Conservation (phyloP, 768 basidiomycete species). For the Leccinum broughii region DNA sequence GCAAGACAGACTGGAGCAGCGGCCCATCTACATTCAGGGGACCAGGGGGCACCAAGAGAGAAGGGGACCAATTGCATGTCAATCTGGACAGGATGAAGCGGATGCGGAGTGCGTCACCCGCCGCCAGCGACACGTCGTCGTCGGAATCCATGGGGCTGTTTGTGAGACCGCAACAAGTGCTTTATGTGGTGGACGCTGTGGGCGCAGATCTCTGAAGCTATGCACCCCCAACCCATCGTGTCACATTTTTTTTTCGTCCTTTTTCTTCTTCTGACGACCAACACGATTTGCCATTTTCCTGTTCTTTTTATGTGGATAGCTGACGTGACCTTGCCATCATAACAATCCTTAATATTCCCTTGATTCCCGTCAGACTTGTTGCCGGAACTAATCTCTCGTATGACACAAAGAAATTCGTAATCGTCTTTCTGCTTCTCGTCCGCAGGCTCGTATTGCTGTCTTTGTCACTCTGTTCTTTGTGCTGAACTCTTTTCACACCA, state of each 20-base stretch:
- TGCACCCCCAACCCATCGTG: background rate
- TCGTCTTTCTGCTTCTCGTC: conserved; percentile 9
- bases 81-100: conserved; percentile 52
- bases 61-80: conserved; percentile 53
- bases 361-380: conserved; percentile 13
- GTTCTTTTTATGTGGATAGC: conserved; percentile 10
- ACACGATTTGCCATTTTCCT: conserved; percentile 1
- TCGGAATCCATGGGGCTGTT: conserved; percentile 74
- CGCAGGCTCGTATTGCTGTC: conserved; percentile 3
- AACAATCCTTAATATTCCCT: conserved; percentile 14
- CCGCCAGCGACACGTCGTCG: conserved; percentile 54
- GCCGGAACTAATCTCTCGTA: conserved; percentile 27
- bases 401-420: conserved; percentile 20
- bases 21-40: conserved; percentile 40
- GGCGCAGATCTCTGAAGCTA: conserved; percentile 55
- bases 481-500: background rate
- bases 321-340: conserved; percentile 11
- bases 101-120: conserved; percentile 67
- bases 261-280: conserved; percentile 11
- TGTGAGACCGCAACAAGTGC: conserved; percentile 81
- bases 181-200: conserved; percentile 85
- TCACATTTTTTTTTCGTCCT: background rate
- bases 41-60: conserved; percentile 44
- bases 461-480: background rate
- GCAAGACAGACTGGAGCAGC: conserved; percentile 23